Base-by-base conservation (phyloP, 2,329 filamentous ascomycete genomes). In the Pseudocercospora crystallina region DNA sequence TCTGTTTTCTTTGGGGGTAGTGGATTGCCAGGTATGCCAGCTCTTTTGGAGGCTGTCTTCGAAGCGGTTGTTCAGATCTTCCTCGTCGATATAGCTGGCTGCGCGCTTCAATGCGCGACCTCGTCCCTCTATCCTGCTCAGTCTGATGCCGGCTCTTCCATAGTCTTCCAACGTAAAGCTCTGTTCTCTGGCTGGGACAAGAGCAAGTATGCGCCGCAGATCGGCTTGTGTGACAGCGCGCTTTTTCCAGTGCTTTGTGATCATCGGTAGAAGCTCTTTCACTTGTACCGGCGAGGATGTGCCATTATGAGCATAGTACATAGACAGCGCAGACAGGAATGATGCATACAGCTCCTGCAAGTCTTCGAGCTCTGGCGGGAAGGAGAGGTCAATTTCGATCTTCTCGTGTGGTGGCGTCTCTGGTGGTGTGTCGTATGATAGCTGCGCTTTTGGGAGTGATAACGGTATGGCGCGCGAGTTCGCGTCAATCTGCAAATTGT, bases 251-350 rank as follows among this genome's bases (percentile, higher is more conserved):
- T 70, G 68, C 30, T 71, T 65, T 5, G 75, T 71, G 38, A 75
- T 65, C 7, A 70, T 68, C 17, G 69, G 65, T 15, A 71, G 66
- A 29, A 79, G 57, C 15, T 65, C 60, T 17, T 65, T 58, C 15
- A 77, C 60, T 50, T 76, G 68, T 46, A 73, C 68, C n/a, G 75
- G 69, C 12, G 71, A 66, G 5, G 73, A 67, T 10, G 70, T 71
- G 40, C 73, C 74, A 50, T 77, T 76, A 59, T 79, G 76, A 14
- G 76, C 73, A 55, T 73, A 76, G 57, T 78, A 74, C 26, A 79
- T 64, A 5, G 74, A 73, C 10, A 78, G 65, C n/a, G 76, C 73
- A 12, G 71, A 73, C 13, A 79, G 69, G 56, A 79, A 77, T 32
- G 76, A 73, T 8, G 69, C 68, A 58, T 78, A 72, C 7, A 79